Evolutionary conservation across 2,329 filamentous ascomycete genomes (phyloP).

Genomic region (Ceratocystis variospora): DNA sequence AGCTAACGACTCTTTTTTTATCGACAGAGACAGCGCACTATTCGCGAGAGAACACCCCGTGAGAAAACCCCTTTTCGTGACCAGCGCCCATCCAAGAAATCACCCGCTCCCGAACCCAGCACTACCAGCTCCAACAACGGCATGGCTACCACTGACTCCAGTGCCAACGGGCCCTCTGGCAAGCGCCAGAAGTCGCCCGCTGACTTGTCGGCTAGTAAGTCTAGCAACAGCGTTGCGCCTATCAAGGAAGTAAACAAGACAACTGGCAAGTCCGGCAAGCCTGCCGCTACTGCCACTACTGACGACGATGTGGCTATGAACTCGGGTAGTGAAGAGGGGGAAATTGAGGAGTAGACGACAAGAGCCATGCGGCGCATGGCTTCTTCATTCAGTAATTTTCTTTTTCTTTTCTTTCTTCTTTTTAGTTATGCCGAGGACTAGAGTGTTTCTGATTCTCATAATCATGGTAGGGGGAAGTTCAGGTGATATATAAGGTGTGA

Average conservation of each 20-base stretch:
- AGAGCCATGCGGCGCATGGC: neutral
- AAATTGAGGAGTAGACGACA: conserved; percentile 61
- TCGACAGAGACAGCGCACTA: conserved; percentile 34
- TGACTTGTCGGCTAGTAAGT: neutral
- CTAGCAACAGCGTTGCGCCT: neutral
- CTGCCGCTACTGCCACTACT: neutral
- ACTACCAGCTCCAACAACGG: conserved; percentile 29
- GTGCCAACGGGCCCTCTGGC: conserved; percentile 17
- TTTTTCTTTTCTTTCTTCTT: neutral
- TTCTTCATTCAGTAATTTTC: neutral
- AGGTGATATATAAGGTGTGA: neutral
- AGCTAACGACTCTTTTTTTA: neutral
- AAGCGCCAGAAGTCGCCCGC: conserved; percentile 15
- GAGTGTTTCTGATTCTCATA: neutral
- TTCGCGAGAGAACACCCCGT: conserved; percentile 28
- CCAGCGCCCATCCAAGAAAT: conserved; percentile 32
- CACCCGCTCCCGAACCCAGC: conserved; percentile 1
- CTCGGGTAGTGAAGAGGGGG: conserved; percentile 90
- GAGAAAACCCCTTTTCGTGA: conserved; percentile 49
- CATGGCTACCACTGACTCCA: conserved; percentile 32
- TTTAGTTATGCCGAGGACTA: neutral
- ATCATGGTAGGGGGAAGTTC: neutral
- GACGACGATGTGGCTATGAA: conserved; percentile 33
- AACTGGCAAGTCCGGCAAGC: neutral
- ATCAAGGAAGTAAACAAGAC: neutral